Evolutionary conservation across 331 rosid genomes (phyloP), one percentile per base, ranked within the genome.

Genomic region (Dryas integrifolia): DNA sequence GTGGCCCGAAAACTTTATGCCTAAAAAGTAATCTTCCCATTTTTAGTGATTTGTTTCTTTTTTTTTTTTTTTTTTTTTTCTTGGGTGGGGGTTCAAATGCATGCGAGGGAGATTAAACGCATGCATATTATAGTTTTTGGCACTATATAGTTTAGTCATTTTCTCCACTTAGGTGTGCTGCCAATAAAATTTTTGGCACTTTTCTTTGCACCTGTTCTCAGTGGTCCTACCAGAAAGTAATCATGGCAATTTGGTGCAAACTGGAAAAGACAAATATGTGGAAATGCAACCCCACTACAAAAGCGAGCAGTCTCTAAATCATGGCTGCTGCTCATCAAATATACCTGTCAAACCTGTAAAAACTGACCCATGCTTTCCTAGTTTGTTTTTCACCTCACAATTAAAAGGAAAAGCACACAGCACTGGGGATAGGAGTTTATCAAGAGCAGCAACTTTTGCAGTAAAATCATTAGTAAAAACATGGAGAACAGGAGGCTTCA

Each of bases 391-490:
- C 75, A 40, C 76, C 60, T 14, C 7, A 66, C 51, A 61, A 69
- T 53, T 26, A 56, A 38, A 77, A 73, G 65, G 18, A 77, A 82
- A 77, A 61, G 53, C 76, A 61, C 76, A 74, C 59, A 65, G 65
- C 59, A 67, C 73, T 30, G 35, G 35, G 35, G 35, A 30, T 30
- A 2, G 35, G 35, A 30, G 35, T 1, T 30, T 30, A 30, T 30
- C 35, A 30, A 79, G 79, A 79, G 71, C 74, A 66, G 63, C 58
- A 26, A 72, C 77, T 75, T 89, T 91, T 70, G 65, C 84, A 77
- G 86, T 58, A 85, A 60, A 81, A 86, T 73, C 82, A 80, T 44
- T 63, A 65, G 78, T 76, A 77, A 75, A 75, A 82, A 64, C 53
- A 77, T 68, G 71, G 24, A 69, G 73, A 72, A 80, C 78, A 26